Percentiles rank a stretch among this genome's conserved stretches.
These are phyloP conservation scores for Diaporthe aspalathi DNA, from an alignment of 2,329 filamentous ascomycete genomes.

Conservation along the genomic window DNA sequence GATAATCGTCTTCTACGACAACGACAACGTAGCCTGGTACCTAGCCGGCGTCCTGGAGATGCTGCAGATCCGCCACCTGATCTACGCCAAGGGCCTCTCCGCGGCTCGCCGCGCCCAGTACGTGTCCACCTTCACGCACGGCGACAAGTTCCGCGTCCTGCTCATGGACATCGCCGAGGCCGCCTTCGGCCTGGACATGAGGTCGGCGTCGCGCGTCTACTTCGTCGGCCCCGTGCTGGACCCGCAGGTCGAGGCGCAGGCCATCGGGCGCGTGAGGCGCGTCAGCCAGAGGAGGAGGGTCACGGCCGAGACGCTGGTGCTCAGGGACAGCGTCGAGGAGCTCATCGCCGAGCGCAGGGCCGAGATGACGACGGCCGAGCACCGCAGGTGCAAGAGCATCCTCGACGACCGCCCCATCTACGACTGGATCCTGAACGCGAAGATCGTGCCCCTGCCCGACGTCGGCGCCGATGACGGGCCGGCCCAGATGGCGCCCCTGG, in stretches of 20 bases:
- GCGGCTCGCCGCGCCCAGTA: conserved; percentile 77
- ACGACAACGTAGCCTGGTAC: conserved; percentile 87
- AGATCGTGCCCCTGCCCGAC: conserved; percentile 53
- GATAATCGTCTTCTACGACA: conserved; percentile 92
- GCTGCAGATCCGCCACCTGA: conserved; percentile 70
- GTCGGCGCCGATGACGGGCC: conserved; percentile 46
- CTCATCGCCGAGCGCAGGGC: conserved; percentile 79
- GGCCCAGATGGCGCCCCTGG: conserved; percentile 62
- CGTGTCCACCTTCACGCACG: conserved; percentile 80
- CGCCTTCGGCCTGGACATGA: conserved; percentile 88
- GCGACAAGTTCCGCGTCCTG: conserved; percentile 76
- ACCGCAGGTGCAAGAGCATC: conserved; percentile 66
- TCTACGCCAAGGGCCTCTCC: conserved; percentile 74
- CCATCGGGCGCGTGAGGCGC: conserved; percentile 88
- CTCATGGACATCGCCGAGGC: conserved; percentile 94
- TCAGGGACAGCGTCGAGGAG: conserved; percentile 85
- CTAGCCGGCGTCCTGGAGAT: conserved; percentile 85
- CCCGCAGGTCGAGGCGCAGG: conserved; percentile 87
- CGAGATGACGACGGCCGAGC: conserved; percentile 78
- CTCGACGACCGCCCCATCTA: conserved; percentile 68
- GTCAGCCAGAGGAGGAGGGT: conserved; percentile 86
- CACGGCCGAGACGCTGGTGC: conserved; percentile 85
- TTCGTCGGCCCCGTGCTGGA: conserved; percentile 91
- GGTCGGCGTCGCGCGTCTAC: conserved; percentile 84
- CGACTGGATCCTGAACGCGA: conserved; percentile 67